Conservation (phyloP, 75 land plant genomes). For the Adiantum capillusveneris region DNA sequence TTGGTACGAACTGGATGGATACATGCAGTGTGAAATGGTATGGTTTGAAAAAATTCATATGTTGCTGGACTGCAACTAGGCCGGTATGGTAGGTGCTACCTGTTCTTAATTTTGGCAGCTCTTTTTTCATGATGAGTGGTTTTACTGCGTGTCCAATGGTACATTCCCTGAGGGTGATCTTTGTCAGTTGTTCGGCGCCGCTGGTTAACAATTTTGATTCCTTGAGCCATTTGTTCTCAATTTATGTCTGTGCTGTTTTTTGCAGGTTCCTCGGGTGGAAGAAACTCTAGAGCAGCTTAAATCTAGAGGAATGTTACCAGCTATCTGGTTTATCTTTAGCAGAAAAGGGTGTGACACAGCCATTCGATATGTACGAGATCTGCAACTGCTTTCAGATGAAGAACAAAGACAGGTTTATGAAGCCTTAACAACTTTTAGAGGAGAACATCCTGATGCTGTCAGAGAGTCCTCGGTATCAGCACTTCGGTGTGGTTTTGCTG, state of each 20-base stretch:
- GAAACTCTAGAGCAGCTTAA: slow-evolving; percentile 77
- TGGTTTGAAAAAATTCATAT: no score
- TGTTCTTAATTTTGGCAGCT: no score
- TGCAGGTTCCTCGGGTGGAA: slow-evolving; percentile 74
- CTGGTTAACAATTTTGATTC: no score
- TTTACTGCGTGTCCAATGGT: no score
- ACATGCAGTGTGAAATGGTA: no score
- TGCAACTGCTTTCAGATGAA: slow-evolving; percentile 51
- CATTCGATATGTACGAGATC: slow-evolving; percentile 65
- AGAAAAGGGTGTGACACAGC: slow-evolving; percentile 97
- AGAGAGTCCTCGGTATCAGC: slow-evolving; percentile 64
- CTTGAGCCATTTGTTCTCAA: no score
- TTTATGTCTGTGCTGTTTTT: slow-evolving; percentile 4
- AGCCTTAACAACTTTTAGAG: slow-evolving; percentile 49
- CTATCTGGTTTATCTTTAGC: slow-evolving; percentile 98
- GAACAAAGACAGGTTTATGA: slow-evolving; percentile 66
- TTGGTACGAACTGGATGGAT: no score
- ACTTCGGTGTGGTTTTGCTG: slow-evolving; percentile 74
- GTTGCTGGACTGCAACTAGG: no score
- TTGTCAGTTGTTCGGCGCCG: no score
- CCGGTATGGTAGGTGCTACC: no score
- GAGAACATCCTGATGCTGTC: slow-evolving; percentile 88
- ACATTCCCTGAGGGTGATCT: no score
- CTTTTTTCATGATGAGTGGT: no score
- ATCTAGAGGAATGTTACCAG: slow-evolving; percentile 82